These are phyloP conservation scores for Hypoxylon sp. DNA, from an alignment of 2,329 filamentous ascomycete species.

Conservation along the genomic window DNA sequence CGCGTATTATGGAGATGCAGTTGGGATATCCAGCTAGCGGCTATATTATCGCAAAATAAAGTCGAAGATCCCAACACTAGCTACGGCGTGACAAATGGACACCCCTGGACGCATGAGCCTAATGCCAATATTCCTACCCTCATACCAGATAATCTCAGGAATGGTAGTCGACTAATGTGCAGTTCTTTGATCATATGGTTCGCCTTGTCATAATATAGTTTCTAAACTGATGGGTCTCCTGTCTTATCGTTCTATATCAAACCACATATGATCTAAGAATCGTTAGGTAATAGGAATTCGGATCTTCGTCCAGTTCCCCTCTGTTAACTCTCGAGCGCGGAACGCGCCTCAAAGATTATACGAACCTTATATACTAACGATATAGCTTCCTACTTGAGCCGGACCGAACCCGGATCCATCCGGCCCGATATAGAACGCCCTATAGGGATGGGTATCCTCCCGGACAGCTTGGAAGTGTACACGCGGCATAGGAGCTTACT, in stretches of 20 bases:
- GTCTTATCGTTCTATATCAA: constrained; percentile 11
- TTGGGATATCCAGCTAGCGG: constrained; percentile 12
- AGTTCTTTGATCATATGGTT: constrained; percentile 3
- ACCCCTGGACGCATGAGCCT: constrained; percentile 10
- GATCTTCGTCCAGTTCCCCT: constrained; percentile 6
- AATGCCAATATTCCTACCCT: constrained; percentile 2
- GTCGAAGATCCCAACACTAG: constrained; percentile 14
- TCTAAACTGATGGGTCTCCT: constrained; percentile 2
- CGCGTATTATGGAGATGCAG: constrained; percentile 22
- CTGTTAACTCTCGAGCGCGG: constrained; percentile 5
- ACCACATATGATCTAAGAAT: constrained; percentile 4
- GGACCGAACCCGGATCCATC: constrained; percentile 9
- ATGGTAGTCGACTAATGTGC: constrained; percentile 12
- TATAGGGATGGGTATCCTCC: neutral
- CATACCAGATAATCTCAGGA: constrained; percentile 18
- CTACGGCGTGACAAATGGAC: constrained; percentile 11
- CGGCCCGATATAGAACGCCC: constrained; percentile 2
- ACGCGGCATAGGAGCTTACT: neutral
- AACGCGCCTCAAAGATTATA: constrained; percentile 8
- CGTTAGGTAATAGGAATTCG: constrained; percentile 12
- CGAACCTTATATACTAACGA: constrained; percentile 1
- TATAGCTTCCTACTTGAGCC: constrained; percentile 11
- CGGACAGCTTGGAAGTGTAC: neutral
- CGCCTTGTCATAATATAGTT: constrained; percentile 5
- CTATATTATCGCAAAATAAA: constrained; percentile 18